These are phyloP conservation scores for Sistotremastrum suecicum DNA, from an alignment of 768 basidiomycete genomes.

Conservation along the genomic window DNA sequence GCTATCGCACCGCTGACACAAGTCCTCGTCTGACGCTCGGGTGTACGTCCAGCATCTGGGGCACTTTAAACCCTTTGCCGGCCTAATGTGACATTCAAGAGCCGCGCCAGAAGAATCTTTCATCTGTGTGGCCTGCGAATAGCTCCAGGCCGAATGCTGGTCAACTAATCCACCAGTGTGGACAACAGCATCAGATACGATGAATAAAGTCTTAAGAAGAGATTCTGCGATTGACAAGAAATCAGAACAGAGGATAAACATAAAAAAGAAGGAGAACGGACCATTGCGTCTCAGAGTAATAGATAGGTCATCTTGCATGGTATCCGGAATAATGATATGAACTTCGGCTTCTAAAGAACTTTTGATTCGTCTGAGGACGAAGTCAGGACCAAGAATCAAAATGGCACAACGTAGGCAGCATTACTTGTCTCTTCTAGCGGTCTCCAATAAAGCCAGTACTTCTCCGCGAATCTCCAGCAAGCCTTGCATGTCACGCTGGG, in stretches of 20 bases:
- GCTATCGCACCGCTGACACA: constrained; percentile 53
- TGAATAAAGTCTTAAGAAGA: constrained; percentile 61
- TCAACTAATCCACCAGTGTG: no score
- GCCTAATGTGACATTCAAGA: constrained; percentile 41
- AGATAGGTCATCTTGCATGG: constrained; percentile 10
- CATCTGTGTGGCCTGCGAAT: not conserved
- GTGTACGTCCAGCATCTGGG: constrained; percentile 85
- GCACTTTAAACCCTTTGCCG: constrained; percentile 57
- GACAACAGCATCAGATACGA: constrained; percentile 58
- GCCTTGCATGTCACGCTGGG: constrained; percentile 46
- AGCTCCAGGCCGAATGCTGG: no score
- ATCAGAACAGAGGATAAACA: not conserved
- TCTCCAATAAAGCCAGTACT: constrained; percentile 58
- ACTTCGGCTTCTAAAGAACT: constrained; percentile 70
- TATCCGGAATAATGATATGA: constrained; percentile 39
- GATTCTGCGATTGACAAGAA: constrained; percentile 28
- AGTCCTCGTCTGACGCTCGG: constrained; percentile 28
- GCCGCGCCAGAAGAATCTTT: not conserved
- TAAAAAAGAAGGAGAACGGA: constrained; percentile 2
- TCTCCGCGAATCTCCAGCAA: constrained; percentile 45
- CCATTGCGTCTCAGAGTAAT: constrained; percentile 29
- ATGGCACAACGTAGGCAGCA: constrained; percentile 8
- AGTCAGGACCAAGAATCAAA: not conserved
- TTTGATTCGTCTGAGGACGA: constrained; percentile 39
- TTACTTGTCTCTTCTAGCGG: constrained; percentile 64